Percentiles rank a stretch among this genome's conserved stretches.
phyloP scores from a whole-genome alignment of 2,329 filamentous ascomycete species.

The Monilinia vaccinii-corymbosi region DNA sequence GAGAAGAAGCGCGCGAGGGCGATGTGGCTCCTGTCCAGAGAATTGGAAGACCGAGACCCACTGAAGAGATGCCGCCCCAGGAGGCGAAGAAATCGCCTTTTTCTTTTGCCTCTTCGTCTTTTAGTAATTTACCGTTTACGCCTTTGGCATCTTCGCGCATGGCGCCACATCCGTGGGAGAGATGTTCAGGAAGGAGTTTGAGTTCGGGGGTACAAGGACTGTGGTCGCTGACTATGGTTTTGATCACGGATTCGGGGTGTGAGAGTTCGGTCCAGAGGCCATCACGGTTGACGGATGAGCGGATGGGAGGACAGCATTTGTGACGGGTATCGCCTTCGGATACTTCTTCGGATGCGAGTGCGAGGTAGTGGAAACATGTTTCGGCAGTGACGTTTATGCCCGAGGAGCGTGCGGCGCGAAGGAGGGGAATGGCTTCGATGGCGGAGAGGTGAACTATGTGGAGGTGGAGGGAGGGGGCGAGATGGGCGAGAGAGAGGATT shows the following conservation, averaged over 20 bases:
- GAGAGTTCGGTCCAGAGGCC: slow-evolving; percentile 72
- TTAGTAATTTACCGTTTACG: slow-evolving; percentile 19
- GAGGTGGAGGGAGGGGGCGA: slow-evolving; percentile 73
- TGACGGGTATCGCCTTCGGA: slow-evolving; percentile 60
- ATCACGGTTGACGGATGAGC: slow-evolving; percentile 50
- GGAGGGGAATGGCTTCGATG: slow-evolving; percentile 56
- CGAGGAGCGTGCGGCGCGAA: slow-evolving; percentile 50
- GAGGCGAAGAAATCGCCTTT: slow-evolving; percentile 87
- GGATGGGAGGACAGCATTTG: slow-evolving; percentile 68
- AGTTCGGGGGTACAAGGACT: slow-evolving; percentile 92
- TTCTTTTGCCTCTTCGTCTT: slow-evolving; percentile 33
- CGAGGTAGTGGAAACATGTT: slow-evolving; percentile 68
- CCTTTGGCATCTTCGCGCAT: slow-evolving; percentile 21
- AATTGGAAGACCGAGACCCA: slow-evolving; percentile 86
- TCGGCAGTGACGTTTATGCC: slow-evolving; percentile 67
- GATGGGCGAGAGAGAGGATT: slow-evolving; percentile 70
- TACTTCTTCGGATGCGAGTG: slow-evolving; percentile 57
- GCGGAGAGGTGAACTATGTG: slow-evolving; percentile 76
- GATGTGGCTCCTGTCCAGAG: slow-evolving; percentile 50
- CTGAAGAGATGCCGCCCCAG: slow-evolving; percentile 93
- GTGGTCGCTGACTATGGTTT: slow-evolving; percentile 90
- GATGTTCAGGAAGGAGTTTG: slow-evolving; percentile 71
- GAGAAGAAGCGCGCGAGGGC: slow-evolving; percentile 20
- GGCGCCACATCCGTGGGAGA: slow-evolving; percentile 32
- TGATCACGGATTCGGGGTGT: slow-evolving; percentile 66